Conservation (phyloP, 805 yeast species). For the Pichia phayaonensis region DNA sequence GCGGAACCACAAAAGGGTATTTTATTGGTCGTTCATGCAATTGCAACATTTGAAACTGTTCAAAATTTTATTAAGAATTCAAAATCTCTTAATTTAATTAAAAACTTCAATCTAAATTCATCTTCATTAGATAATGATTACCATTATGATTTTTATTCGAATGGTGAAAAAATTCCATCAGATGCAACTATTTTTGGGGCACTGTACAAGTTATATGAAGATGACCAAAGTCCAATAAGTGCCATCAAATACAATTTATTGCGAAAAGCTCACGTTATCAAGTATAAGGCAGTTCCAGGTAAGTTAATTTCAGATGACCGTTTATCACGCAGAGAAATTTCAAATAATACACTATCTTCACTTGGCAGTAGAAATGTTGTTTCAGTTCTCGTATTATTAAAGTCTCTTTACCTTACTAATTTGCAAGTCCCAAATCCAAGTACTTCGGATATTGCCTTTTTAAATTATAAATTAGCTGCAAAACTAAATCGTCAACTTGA, state of each 20-base stretch:
- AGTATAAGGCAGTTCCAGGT: constrained; percentile 48
- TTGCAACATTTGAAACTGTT: constrained; percentile 50
- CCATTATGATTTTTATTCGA: constrained; percentile 49
- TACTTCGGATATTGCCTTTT: constrained; percentile 35
- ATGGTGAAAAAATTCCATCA: constrained; percentile 50
- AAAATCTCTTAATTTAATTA: background rate
- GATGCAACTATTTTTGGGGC: constrained; percentile 77
- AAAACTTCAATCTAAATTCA: constrained; percentile 9
- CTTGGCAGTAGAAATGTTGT: constrained; percentile 29
- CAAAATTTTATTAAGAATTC: constrained; percentile 36
- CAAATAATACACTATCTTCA: constrained; percentile 23
- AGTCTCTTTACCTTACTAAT: constrained; percentile 37
- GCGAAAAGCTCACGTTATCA: constrained; percentile 35
- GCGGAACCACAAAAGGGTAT: constrained; percentile 25
- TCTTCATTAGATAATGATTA: constrained; percentile 18
- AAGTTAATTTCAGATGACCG: constrained; percentile 46
- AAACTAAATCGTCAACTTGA: constrained; percentile 82
- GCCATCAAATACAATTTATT: constrained; percentile 34
- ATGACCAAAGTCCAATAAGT: background rate
- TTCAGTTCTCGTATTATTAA: constrained; percentile 41
- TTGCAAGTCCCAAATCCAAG: constrained; percentile 15
- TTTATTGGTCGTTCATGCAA: constrained; percentile 48
- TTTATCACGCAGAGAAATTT: constrained; percentile 24
- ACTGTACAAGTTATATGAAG: constrained; percentile 33
- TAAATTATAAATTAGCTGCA: constrained; percentile 77